Evolutionary conservation across 495 filamentous ascomycete species (phyloP), one percentile per base, ranked within the genome.

Genomic region (Ascobolus immersus): DNA sequence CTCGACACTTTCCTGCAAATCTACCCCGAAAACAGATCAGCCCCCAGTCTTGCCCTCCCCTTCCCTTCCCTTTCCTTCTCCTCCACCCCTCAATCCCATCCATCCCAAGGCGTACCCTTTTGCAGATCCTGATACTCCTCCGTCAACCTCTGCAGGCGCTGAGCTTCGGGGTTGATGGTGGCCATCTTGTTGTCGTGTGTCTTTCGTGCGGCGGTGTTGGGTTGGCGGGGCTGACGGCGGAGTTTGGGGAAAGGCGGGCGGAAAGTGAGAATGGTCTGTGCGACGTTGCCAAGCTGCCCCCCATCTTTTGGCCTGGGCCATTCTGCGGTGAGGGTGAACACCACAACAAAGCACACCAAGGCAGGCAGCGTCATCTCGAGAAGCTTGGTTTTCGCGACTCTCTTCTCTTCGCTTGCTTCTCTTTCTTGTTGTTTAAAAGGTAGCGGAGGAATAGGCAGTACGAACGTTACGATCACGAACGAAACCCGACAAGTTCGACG

Each of bases 101-200:
- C 17, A 17, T 2, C 2, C 22, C 5, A 14, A 14, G 2, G 39
- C 40, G 30, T 48, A 79, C 80, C 78, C 54, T 69, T 69, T 54
- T 94, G 79, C 17, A 93, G 53, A 44, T 73, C 71, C 44, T 80
- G 72, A 50, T 73, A 94, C 36, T 91, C 74, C 22, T 92, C 81
- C 4, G 78, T 74, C 21, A 92, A 67, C 18, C 60, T 57, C 54
- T 92, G 86, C 17, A 91, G 64, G 41, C 65, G 54, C 50, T 69
- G 17, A 52, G 53, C 39, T 65, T n/a, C n/a, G n/a, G n/a, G n/a
- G 62, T 19, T n/a, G n/a, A 14, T 4, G 21, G 55, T 37, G 17
- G 42, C 31, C 40, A 50, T 42, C 4, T 15, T 24, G 18, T 10
- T 22, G 20, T n/a, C n/a, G n/a, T n/a, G n/a, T 36, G 34, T 38